phyloP scores from a whole-genome alignment of 75 land plant species.

The Ceratopteris richardii region DNA sequence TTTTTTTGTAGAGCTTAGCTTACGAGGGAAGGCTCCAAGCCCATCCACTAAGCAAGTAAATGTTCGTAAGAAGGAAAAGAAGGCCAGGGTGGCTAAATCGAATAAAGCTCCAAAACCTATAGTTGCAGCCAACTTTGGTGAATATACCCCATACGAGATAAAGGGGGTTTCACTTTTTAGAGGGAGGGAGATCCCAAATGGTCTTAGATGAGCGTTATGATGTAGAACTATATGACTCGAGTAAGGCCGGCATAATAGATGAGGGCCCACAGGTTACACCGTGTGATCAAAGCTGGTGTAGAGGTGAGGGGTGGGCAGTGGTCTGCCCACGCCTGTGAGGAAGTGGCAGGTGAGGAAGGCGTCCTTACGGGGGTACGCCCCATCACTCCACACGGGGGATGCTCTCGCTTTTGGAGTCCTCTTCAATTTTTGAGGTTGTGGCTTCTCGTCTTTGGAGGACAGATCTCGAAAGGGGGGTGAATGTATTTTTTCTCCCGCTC shows the following conservation, averaged over 20 bases:
- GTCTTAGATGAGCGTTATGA: constrained; percentile 83
- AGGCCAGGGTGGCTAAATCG: constrained; percentile 27
- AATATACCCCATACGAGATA: constrained; percentile 68
- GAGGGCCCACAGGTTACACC: constrained; percentile 86
- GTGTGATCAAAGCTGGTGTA: too few relatives aligned
- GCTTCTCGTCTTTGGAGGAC: too few relatives aligned
- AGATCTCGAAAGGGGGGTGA: too few relatives aligned
- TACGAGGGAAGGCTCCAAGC: constrained; percentile 41
- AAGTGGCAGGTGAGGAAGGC: too few relatives aligned
- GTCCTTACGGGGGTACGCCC: too few relatives aligned
- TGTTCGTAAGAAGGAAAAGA: constrained; percentile 24
- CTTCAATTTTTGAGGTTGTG: too few relatives aligned
- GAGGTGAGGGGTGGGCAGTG: too few relatives aligned
- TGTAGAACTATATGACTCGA: constrained; percentile 88
- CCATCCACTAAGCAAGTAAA: constrained; percentile 45
- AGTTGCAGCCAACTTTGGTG: constrained; percentile 54
- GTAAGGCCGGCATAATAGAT: constrained; percentile 66
- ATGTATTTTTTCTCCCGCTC: too few relatives aligned
- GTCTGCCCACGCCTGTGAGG: too few relatives aligned
- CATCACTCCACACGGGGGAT: too few relatives aligned
- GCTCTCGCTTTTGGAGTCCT: too few relatives aligned
- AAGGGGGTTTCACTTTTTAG: constrained; percentile 97
- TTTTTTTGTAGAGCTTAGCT: constrained; percentile 64
- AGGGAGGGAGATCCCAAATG: constrained; percentile 72
- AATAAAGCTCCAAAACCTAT: constrained; percentile 16